Percentiles rank a stretch among this genome's conserved stretches.
phyloP scores from a whole-genome alignment of 1,284 basidiomycete genomes.

The Apiotrichum montevideense region DNA sequence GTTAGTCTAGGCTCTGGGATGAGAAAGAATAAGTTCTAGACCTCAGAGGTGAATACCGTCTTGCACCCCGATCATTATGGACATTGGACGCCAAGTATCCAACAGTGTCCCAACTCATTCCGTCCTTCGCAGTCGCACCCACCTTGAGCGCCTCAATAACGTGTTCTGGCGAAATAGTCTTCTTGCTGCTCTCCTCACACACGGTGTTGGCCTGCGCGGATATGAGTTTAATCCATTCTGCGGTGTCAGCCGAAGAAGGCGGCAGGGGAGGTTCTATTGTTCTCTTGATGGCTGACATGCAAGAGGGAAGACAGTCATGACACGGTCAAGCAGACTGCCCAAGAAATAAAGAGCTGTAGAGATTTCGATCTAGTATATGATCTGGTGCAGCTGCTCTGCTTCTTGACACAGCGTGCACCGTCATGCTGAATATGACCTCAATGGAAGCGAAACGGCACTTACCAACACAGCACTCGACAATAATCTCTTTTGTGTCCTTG shows the following conservation, averaged over 20 bases:
- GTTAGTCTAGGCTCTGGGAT: slow-evolving; percentile 16
- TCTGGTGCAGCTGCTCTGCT: no score
- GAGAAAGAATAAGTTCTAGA: no score
- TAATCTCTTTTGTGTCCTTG: slow-evolving; percentile 91
- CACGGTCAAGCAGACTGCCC: no score
- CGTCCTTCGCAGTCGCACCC: slow-evolving; percentile 15
- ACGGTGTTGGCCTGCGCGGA: slow-evolving; percentile 97
- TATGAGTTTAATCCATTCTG: slow-evolving; percentile 97
- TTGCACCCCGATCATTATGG: no score
- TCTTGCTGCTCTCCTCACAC: slow-evolving; percentile 97
- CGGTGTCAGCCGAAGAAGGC: slow-evolving; percentile 1
- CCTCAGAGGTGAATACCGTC: no score
- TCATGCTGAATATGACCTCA: neutral
- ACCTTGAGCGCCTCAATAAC: slow-evolving; percentile 89
- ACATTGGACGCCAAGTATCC: neutral
- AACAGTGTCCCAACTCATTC: slow-evolving; percentile 26
- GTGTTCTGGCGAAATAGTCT: slow-evolving; percentile 98
- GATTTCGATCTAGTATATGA: no score
- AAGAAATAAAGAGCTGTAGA: no score
- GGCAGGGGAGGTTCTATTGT: no score
- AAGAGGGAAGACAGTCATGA: no score
- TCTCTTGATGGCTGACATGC: no score
- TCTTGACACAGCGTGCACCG: no score
- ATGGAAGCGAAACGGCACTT: slow-evolving; percentile 31
- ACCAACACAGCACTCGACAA: slow-evolving; percentile 99